These are phyloP conservation scores for Endotrypanum monterogeii DNA, from an alignment of 208 protist species.

Conservation along the genomic window DNA sequence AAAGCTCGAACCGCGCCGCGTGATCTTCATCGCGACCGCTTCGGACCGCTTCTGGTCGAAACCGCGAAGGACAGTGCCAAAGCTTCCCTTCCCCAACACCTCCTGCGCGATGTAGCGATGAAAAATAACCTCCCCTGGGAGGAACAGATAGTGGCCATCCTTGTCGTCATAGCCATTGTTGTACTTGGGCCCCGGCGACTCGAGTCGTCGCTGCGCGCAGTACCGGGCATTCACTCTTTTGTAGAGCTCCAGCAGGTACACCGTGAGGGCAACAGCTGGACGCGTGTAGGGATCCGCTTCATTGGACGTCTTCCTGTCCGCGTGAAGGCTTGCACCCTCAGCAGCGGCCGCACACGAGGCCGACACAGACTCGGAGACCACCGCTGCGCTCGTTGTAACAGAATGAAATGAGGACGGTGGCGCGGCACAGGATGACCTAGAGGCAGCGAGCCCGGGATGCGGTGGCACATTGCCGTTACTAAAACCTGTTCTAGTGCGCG, in stretches of 20 bases:
- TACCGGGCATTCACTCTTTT: conserved; percentile 78
- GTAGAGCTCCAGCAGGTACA: conserved; percentile 60
- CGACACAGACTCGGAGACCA: not conserved
- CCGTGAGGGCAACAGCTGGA: conserved; percentile 53
- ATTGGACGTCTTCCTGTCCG: not conserved
- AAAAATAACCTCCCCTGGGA: conserved; percentile 83
- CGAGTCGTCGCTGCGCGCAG: conserved; percentile 61
- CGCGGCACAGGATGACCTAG: not conserved
- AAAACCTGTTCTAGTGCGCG: not conserved
- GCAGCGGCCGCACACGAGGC: not conserved
- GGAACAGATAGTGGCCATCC: conserved; percentile 88
- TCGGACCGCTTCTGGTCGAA: conserved; percentile 84
- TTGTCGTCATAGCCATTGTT: conserved; percentile 91
- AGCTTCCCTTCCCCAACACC: conserved; percentile 89
- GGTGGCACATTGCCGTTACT: not conserved
- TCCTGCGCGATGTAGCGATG: conserved; percentile 86
- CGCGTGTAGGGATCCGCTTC: conserved; percentile 19
- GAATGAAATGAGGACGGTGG: not conserved
- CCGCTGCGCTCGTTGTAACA: not conserved
- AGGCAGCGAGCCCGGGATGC: not conserved
- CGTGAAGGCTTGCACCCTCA: not conserved
- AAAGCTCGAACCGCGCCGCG: conserved; percentile 81
- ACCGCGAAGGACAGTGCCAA: conserved; percentile 90
- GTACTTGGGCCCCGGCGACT: conserved; percentile 71
- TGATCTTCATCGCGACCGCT: conserved; percentile 91